A percentile compares a stretch with the other conserved stretches of the same genome.
Conservation (phyloP, 1,284 basidiomycete species). For the Trichosporon ovoides region DNA sequence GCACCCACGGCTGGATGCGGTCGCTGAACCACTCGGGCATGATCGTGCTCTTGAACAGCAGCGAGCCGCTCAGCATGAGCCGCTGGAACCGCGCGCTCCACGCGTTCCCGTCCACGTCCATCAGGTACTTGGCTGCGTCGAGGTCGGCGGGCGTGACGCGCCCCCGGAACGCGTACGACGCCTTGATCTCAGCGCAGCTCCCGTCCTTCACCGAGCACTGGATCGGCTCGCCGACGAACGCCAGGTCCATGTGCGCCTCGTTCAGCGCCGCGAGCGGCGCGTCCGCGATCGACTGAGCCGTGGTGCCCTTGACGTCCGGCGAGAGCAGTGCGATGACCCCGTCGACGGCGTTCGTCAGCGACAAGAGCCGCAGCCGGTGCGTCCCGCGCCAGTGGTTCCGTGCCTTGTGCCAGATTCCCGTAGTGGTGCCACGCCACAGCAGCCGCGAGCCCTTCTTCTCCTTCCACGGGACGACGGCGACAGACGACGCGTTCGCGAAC, state of each 20-base stretch:
- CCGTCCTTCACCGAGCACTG: slow-evolving; percentile 42
- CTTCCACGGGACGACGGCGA: slow-evolving; percentile 31
- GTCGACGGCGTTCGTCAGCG: slow-evolving; percentile 13
- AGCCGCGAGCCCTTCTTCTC: slow-evolving; percentile 29
- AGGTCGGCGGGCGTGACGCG: slow-evolving; percentile 29
- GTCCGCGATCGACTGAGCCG: slow-evolving; percentile 70
- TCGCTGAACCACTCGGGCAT: slow-evolving; percentile 50
- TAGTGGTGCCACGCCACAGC: slow-evolving; percentile 46
- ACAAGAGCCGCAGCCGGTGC: slow-evolving; percentile 38
- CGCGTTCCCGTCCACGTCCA: slow-evolving; percentile 59
- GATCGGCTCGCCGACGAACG: slow-evolving; percentile 37
- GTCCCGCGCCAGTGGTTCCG: slow-evolving; percentile 34
- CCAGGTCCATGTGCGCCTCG: slow-evolving; percentile 61
- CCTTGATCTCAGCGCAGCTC: slow-evolving; percentile 34
- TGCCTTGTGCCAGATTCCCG: slow-evolving; percentile 30
- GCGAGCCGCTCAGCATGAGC: slow-evolving; percentile 36
- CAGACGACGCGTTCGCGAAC: slow-evolving; percentile 16
- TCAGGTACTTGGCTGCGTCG: slow-evolving; percentile 34
- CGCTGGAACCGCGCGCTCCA: slow-evolving; percentile 61
- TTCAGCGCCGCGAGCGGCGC: slow-evolving; percentile 59
- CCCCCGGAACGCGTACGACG: slow-evolving; percentile 28
- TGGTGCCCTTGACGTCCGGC: slow-evolving; percentile 8
- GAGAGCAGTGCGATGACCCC: slow-evolving; percentile 11
- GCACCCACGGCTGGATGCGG: slow-evolving; percentile 50
- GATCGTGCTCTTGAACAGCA: slow-evolving; percentile 44